Base-by-base conservation (phyloP, 1,284 basidiomycete genomes). In the Coriolopsis trogii region DNA sequence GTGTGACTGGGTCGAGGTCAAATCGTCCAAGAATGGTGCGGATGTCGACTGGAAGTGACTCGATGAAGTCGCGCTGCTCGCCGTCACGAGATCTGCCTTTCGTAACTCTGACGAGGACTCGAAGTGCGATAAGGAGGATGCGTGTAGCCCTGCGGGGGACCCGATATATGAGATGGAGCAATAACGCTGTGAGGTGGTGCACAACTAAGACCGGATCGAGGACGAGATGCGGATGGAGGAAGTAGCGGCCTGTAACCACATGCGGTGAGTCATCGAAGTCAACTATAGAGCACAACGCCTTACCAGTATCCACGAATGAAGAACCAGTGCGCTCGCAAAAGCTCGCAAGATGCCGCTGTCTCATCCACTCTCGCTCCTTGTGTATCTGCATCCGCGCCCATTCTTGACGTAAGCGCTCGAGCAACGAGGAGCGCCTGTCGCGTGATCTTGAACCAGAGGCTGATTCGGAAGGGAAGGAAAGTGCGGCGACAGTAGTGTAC, bases 1-100 rank as follows among this genome's bases (percentile, higher is more conserved):
- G 38, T 4, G 46, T 51, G 18, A 21, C 20, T 3, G 52, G 51
- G 9, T 58, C 52, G 5, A 58, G 44, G 25, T 58, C 36, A 33
- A 58, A 51, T 4, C 34, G 23, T 13, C 39, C 18, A 1, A 56
- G 8, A 7, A 60, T 38, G 1, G 55, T 60, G 15, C 55, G 47
- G 13, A 54, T 39, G 23, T 53, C 55, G 4, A 48, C 15, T 2
- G 56, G 56, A 0, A 58, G 26, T 4, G 6, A 16, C 21, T 51
- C 23, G 31, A 16, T 4, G 2, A 47, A 9, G 5, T 34, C 12
- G 6, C 10, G 15, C 6, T 30, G 10, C 5, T 37, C 25, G 1
- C 41, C 37, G 3, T 4, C 6, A 1, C 25, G 12, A 2, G 25
- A 4, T 6, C 3, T 3, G 4, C 36, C 42, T 4, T 28, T 44